Evolutionary conservation across 2,329 filamentous ascomycete genomes (phyloP), one percentile per base, ranked within the genome.

Genomic region (Talaromyces amestolkiae): DNA sequence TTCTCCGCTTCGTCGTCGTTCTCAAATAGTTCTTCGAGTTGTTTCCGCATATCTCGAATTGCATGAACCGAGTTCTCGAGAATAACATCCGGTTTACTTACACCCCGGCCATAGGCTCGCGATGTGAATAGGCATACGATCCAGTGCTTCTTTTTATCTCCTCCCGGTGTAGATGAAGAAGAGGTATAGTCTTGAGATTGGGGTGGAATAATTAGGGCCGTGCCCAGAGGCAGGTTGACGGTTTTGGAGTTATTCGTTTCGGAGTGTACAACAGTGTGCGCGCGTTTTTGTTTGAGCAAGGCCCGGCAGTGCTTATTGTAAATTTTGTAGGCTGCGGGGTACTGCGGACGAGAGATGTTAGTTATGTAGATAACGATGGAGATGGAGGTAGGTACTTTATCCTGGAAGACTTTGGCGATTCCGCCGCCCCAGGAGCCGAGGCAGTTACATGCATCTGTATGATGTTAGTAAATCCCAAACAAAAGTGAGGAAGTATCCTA

Each of bases 71-170:
- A 87, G 33, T 83, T 82, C 3, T 69, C 69, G 11, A 88, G 61
- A 43, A 89, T 86, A 15, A 72, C 69, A 0, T 74, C 71, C 0
- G 77, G 75, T 0, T 76, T 66, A 64, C 72, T 75, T 35, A 73
- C 70, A 31, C 78, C 81, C 6, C 67, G 72, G 49, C 86, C 86
- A 65, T 80, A 84, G 2, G 75, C 74, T 2, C 74, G 71, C 2
- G 84, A 86, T 0, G 86, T 88, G 68, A 88, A 88, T 0, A 89
- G 73, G 68, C 86, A 88, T 0, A 84, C 82, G 31, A 89, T 80
- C 80, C 83, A 88, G 64, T 86, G 84, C 13, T 74, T 73, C 24
- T 73, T 76, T 13, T 13, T 47, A 1, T 60, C 9, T 4, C 11
- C n/a, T 1, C n/a, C 19, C 3, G 13, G 15, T 1, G 22, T 59